Evolutionary conservation across 805 yeast genomes (phyloP), one percentile per base, ranked within the genome.

Genomic region (Zygotorulaspora florentina): DNA sequence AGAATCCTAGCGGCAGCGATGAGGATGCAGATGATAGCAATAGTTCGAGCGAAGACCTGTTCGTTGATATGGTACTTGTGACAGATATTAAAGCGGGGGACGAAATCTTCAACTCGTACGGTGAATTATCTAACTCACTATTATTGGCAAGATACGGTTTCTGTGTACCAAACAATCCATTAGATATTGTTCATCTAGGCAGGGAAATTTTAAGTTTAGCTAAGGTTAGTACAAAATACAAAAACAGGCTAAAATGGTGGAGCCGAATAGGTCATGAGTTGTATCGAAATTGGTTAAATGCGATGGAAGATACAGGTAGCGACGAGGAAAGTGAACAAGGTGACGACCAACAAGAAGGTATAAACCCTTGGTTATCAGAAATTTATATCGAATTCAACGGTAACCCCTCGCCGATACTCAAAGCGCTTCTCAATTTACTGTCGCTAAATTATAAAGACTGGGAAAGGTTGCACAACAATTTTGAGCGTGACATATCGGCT

Each of bases 21-120:
- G 52, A 45, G 13, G 36, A 33, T 33, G 50, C 48, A 27, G 55
- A 46, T 28, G 52, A 60, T 25, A 66, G 66, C 35, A 57, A 59
- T 23, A 64, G 56, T 1, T 64, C 73, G 2, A 49, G 60, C 3
- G 69, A 76, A 1, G 75, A 73, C 42, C 77, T 78, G 47, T 82
- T 89, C 52, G 87, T 95, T 55, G 96, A 88, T 55, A 79, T 89
- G 11, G 71, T 77, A 0, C 57, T 83, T 2, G 68, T 71, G 15
- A 61, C 59, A 11, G 58, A 65, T 1, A 77, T 86, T 0, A 41
- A 56, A 1, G 59, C 66, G 28, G 78, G 79, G 7, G 62, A 70
- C 10, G 96, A 91, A 58, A 58, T 91, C 11, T 86, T 81, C 70
- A 89, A 87, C 65, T 81, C 93, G 0, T 90, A 89, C 56, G 97